Base-by-base conservation (phyloP, 441 rosid species). In the Breynia disticha region DNA sequence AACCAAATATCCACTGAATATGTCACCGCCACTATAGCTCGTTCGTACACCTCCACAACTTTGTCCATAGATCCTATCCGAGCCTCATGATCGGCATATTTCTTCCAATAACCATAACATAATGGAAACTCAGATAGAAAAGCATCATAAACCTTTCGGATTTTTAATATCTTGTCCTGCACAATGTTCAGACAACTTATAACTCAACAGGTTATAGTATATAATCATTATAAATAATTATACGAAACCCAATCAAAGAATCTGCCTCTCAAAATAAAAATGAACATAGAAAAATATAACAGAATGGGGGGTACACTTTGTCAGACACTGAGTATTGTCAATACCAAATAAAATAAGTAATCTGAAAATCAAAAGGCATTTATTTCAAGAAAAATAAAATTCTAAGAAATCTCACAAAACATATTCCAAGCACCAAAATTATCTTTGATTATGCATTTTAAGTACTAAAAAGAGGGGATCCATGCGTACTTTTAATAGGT, bases 81-180 rank as follows among this genome's bases (percentile, higher is more conserved):
- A 37, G 90, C 90, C 72, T 91, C 98, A 59, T 91, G 97, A 75
- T 91, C 98, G 8, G 97, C 95, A 61, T 84, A 91, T 75, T 88
- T 91, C 76, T 91, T 88, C 98, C 98, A 91, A 57, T 91, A 91
- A 61, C 98, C 98, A 81, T 91, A 91, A 67, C 98, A 91, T 62
- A 91, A 54, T 35, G 98, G 98, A 50, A 88, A 91, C 69, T 91
- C 98, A 44, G 86, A 88, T 58, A 91, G 73, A 73, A 91, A 91
- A 24, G 86, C 76, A 77, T 91, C 97, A 70, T 93, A 93, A 10
- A 89, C 95, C 66, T 76, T 83, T 59, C 80, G 78, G 45, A 93
- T 93, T 72, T 89, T 93, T 64, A 76, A 24, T 60, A 89, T 81
- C 47, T 79, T 81, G 63, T 84, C 95, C 99, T 93, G 84, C 71